Evolutionary conservation across 2,329 filamentous ascomycete species (phyloP).

Genomic region (Fusarium tupiense): DNA sequence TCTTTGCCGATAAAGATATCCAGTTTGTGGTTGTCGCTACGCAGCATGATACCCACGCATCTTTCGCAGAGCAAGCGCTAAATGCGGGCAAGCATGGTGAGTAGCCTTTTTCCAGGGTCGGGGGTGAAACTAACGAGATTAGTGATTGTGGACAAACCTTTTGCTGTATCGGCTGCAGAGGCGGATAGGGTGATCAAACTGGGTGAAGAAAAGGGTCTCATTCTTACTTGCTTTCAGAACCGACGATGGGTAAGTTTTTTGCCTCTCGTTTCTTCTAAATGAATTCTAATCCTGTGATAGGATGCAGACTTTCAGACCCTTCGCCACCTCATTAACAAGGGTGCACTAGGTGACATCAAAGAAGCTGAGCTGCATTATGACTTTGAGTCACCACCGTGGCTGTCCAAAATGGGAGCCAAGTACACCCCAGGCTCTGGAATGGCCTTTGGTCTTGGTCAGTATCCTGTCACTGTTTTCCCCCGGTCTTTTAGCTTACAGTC

Average conservation of each 20-base stretch:
- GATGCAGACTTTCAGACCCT: conserved; percentile 38
- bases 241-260: conserved; percentile 27
- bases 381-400: conserved; percentile 55
- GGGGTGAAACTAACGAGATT: neutral
- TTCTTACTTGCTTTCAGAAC: conserved; percentile 40
- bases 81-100: conserved; percentile 34
- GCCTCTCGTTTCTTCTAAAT: fast-evolving
- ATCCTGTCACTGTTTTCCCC: fast-evolving
- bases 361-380: conserved; percentile 76
- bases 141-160: conserved; percentile 39
- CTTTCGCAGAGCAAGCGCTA: conserved; percentile 31
- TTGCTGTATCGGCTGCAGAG: conserved; percentile 27
- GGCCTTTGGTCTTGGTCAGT: conserved; percentile 53
- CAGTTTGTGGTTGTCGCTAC: conserved; percentile 67
- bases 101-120: too few relatives aligned
- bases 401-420: conserved; percentile 45
- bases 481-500: neutral
- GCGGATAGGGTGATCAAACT: conserved; percentile 33
- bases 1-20: conserved; percentile 66
- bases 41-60: conserved; percentile 30
- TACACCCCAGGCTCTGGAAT: conserved; percentile 53
- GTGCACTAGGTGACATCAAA: conserved; percentile 61
- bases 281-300: neutral
- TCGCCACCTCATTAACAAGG: conserved; percentile 10
- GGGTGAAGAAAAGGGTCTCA: conserved; percentile 23